Evolutionary conservation across 1,284 basidiomycete genomes (phyloP), one percentile per base, ranked within the genome.

Genomic region (Rhizopogon hawkerae): DNA sequence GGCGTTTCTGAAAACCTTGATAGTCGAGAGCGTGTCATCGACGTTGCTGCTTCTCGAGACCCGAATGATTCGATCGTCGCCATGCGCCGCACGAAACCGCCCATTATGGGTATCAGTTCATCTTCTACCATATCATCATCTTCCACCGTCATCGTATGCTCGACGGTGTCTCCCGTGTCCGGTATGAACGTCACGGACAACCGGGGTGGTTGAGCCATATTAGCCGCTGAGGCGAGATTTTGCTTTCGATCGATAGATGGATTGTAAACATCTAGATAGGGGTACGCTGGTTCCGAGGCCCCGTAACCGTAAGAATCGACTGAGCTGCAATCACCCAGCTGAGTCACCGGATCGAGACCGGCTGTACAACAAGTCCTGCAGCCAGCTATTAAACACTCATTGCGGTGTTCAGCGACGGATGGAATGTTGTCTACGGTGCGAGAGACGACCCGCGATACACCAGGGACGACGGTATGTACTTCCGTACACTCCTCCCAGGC

Each of bases 11-110:
- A 60, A 29, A 43, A 47, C 39, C 44, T 35, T 21, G 48, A 36
- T 29, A 33, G 31, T 18, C 52, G 48, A 26, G 62, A 61, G 51
- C 60, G 50, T 50, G 52, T 46, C 43, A 57, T 59, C 41, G 59
- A 52, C 43, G 52, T 51, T 8, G 49, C 11, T 26, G 53, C 62
- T 54, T 79, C 84, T 46, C 74, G 72, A 21, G 81, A 83, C 37
- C 82, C 83, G 62, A 86, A 70, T 36, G 77, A 80, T 60, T 86
- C 83, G 55, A 87, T 87, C n/a, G 85, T 87, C 31, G 83, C 79
- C 83, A 87, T 85, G 29, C 84, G 79, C 47, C 75, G 72, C 45
- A 87, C 73, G 54, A 72, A 75, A 18, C 75, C 70, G 46, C 83
- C 82, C 45, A 86, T 66, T 46, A 87, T 71, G 14, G 71, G 71